phyloP scores from a whole-genome alignment of 192 early-diverging fungal genomes.

The Coemansia guatemalensis region DNA sequence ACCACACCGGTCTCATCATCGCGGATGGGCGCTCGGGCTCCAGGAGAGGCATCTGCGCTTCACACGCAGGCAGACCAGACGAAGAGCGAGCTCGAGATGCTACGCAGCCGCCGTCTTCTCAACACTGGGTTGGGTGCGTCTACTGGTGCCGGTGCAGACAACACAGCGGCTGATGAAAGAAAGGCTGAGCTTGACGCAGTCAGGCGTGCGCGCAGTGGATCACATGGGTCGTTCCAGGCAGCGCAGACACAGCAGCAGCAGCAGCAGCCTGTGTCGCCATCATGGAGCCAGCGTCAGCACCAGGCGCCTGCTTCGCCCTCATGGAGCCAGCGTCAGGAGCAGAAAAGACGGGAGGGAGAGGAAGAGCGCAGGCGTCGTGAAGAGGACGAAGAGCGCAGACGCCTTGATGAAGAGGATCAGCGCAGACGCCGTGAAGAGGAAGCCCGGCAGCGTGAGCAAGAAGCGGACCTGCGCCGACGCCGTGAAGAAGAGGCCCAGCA shows the following conservation, averaged over 20 bases:
- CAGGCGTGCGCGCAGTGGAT: slow-evolving; percentile 32
- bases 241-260: slow-evolving; percentile 18
- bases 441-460: slow-evolving; percentile 23
- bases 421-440: slow-evolving; percentile 27
- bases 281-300: slow-evolving; percentile 40
- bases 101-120: slow-evolving; percentile 46
- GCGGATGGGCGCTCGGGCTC: slow-evolving; percentile 19
- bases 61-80: slow-evolving; percentile 53
- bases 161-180: slow-evolving; percentile 17
- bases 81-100: slow-evolving; percentile 51
- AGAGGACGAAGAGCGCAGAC: slow-evolving; percentile 26
- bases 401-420: slow-evolving; percentile 25
- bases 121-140: slow-evolving; percentile 31
- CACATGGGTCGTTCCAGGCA: slow-evolving; percentile 17
- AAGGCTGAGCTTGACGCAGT: slow-evolving; percentile 50
- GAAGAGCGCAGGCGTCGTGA: slow-evolving; percentile 19
- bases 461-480: slow-evolving; percentile 55
- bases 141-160: slow-evolving; percentile 7
- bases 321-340: slow-evolving; percentile 32
- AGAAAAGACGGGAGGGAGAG: slow-evolving; percentile 19
- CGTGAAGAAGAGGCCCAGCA: slow-evolving; percentile 39
- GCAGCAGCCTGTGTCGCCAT: slow-evolving; percentile 19
- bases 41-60: slow-evolving; percentile 36
- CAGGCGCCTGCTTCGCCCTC: slow-evolving; percentile 16
- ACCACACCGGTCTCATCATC: slow-evolving; percentile 20